A percentile compares a stretch with the other conserved stretches of the same genome.
Evolutionary conservation across 805 yeast species (phyloP).

Genomic region (Cyberlindnera xishuangbannaensis): DNA sequence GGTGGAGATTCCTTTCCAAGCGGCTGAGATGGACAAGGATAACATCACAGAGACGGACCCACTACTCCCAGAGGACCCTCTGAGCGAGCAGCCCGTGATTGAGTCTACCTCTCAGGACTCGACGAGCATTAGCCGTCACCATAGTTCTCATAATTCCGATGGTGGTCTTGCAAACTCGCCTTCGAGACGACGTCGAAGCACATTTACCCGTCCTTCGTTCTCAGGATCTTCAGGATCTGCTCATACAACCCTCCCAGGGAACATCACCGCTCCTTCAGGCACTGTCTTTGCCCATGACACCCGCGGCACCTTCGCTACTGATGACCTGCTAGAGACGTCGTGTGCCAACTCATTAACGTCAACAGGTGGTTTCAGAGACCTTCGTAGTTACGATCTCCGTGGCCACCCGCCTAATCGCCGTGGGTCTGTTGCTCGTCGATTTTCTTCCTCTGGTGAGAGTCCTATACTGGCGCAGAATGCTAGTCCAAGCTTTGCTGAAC

Average conservation of each 20-base stretch:
- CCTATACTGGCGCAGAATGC: slow-evolving; percentile 6
- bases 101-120: not conserved
- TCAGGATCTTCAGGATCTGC: slow-evolving; percentile 5
- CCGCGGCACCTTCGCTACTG: slow-evolving; percentile 2
- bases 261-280: slow-evolving; percentile 1
- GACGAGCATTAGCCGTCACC: not conserved
- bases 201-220: slow-evolving; percentile 3
- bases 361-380: slow-evolving; percentile 12
- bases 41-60: slow-evolving; percentile 4
- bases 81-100: slow-evolving; percentile 1
- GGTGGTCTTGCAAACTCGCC: slow-evolving; percentile 1
- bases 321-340: slow-evolving; percentile 5
- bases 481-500: slow-evolving; percentile 24
- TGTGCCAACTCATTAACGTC: slow-evolving; percentile 9
- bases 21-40: no score
- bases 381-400: slow-evolving; percentile 14
- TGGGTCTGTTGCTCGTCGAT: slow-evolving; percentile 3
- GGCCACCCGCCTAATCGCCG: no score
- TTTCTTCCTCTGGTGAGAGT: slow-evolving; percentile 1
- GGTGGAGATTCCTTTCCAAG: no score
- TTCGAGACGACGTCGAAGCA: slow-evolving; percentile 3
- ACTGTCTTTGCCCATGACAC: slow-evolving; percentile 5
- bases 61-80: slow-evolving; percentile 7
- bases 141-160: not conserved
- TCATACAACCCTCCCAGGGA: no score